Evolutionary conservation across 768 basidiomycete species (phyloP).

Genomic region (Amanita muscaria): DNA sequence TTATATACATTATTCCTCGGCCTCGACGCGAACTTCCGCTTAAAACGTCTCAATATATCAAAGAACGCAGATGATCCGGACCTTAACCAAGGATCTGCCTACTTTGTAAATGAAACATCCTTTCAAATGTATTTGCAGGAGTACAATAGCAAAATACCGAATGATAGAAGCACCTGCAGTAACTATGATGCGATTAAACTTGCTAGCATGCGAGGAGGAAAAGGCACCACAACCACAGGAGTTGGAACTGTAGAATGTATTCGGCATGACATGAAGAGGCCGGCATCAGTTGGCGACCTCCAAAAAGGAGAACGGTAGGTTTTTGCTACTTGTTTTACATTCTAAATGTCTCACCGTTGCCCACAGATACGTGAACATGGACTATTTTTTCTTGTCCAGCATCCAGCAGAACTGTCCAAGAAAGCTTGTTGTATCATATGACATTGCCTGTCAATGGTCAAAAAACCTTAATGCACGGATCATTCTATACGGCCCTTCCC

Average conservation of each 20-base stretch:
- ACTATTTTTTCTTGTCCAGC: constrained; percentile 18
- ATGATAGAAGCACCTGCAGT: constrained; percentile 5
- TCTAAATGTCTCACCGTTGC: not conserved
- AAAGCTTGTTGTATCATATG: constrained; percentile 16
- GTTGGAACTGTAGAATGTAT: constrained; percentile 16
- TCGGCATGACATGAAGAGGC: constrained; percentile 15
- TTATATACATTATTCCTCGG: constrained; percentile 3
- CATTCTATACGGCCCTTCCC: constrained; percentile 3
- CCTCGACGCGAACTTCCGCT: constrained; percentile 4
- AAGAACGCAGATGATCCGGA: constrained; percentile 4
- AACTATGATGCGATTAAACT: constrained; percentile 11
- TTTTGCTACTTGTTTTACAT: not conserved
- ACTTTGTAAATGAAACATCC: constrained; percentile 3
- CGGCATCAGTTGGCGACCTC: constrained; percentile 8
- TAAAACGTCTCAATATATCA: constrained; percentile 2
- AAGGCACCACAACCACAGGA: constrained; percentile 13
- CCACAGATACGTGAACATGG: constrained; percentile 15
- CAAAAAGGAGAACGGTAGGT: constrained; percentile 11
- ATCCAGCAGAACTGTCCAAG: constrained; percentile 8
- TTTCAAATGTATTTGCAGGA: constrained; percentile 2
- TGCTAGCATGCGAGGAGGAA: constrained; percentile 8
- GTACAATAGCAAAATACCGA: not conserved
- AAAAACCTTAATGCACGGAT: constrained; percentile 14
- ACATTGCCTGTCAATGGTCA: constrained; percentile 22
- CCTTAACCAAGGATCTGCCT: constrained; percentile 3